These are phyloP conservation scores for Bretschneidera sinensis DNA, from an alignment of 345 rosid genomes.

Conservation along the genomic window DNA sequence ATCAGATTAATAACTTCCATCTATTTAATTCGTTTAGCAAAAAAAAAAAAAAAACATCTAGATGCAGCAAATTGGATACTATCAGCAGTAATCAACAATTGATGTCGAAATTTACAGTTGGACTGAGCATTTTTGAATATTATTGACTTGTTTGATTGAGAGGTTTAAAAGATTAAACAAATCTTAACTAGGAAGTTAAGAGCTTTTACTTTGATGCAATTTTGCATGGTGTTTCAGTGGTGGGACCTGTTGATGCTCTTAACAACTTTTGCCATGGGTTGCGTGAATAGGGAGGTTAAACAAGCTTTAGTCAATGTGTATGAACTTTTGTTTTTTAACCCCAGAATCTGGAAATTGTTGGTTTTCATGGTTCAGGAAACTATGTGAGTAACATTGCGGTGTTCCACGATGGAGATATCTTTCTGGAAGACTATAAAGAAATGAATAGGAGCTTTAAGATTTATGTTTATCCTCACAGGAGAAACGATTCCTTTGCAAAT, in stretches of 20 bases:
- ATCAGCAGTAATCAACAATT: too few species aligned
- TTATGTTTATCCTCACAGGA: slow-evolving; percentile 51
- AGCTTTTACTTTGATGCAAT: too few species aligned
- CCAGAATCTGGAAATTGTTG: slow-evolving; percentile 23
- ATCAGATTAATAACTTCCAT: too few species aligned
- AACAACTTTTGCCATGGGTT: not conserved
- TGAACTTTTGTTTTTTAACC: not conserved
- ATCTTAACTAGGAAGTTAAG: not conserved
- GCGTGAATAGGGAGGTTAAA: not conserved
- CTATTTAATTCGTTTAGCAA: too few species aligned
- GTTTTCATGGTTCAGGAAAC: slow-evolving; percentile 42
- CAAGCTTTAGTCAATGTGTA: not conserved
- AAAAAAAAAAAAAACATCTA: not conserved
- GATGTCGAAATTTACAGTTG: not conserved
- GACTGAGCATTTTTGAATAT: not conserved
- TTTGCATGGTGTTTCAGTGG: not conserved
- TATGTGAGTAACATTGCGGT: slow-evolving; percentile 26
- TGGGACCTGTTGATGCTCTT: too few species aligned
- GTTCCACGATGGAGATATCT: slow-evolving; percentile 44
- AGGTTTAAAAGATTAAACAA: too few species aligned
- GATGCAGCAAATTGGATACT: not conserved
- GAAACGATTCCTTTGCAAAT: slow-evolving; percentile 37
- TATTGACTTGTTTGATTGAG: not conserved
- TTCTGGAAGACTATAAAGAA: slow-evolving; percentile 43
- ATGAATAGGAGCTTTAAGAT: slow-evolving; percentile 57